Percentiles rank a stretch among this genome's conserved stretches.
Conservation (phyloP, 371 early-diverging fungal genomes). For the Haplosporangium sp. region DNA sequence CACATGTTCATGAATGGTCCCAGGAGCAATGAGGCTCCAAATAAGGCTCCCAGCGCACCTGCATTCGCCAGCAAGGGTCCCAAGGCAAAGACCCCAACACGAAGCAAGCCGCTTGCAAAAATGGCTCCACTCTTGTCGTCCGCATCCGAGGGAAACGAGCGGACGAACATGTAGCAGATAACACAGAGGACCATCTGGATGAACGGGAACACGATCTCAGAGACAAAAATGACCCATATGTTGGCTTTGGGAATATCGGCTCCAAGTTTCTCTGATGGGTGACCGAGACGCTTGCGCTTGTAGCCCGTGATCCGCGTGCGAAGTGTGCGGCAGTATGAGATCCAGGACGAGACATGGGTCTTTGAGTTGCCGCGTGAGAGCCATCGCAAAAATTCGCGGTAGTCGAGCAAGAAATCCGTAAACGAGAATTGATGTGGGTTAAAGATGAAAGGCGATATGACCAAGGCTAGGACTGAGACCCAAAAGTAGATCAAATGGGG, state of each 20-base stretch:
- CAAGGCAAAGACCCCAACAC: constrained; percentile 73
- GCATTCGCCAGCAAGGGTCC: constrained; percentile 82
- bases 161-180: constrained; percentile 74
- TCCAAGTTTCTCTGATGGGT: constrained; percentile 63
- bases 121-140: constrained; percentile 46
- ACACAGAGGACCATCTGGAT: constrained; percentile 72
- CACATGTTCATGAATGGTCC: constrained; percentile 74
- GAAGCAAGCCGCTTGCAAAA: constrained; percentile 64
- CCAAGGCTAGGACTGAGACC: constrained; percentile 81
- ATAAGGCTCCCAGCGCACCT: constrained; percentile 72
- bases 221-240: constrained; percentile 74
- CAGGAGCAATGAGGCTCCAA: constrained; percentile 76
- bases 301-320: constrained; percentile 84
- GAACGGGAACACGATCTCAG: constrained; percentile 80
- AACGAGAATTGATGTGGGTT: constrained; percentile 87
- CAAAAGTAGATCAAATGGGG: constrained; percentile 88
- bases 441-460: constrained; percentile 84
- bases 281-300: constrained; percentile 77
- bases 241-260: constrained; percentile 77
- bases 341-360: constrained; percentile 84
- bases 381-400: constrained; percentile 85
- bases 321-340: constrained; percentile 76
- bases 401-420: constrained; percentile 82
- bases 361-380: constrained; percentile 82
- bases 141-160: constrained; percentile 59